These are phyloP conservation scores for Kwoniella mangroviensis DNA, from an alignment of 768 basidiomycete species.

Conservation along the genomic window DNA sequence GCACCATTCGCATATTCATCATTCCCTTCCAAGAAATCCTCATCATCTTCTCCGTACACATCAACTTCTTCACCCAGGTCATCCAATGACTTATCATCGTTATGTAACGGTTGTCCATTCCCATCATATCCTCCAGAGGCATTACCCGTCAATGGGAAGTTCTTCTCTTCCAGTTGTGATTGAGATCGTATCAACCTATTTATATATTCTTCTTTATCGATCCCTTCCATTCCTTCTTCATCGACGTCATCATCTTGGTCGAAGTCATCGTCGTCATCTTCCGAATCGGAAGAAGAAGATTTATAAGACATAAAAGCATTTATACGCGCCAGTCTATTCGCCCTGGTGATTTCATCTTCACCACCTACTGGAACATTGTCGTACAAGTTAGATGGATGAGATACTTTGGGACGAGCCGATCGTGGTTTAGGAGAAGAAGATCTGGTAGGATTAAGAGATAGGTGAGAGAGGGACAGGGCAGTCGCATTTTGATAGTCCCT, in stretches of 20 bases:
- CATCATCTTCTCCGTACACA: slow-evolving; percentile 46
- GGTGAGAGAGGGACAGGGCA: slow-evolving; percentile 25
- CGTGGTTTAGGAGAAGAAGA: slow-evolving; percentile 13
- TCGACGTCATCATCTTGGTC: slow-evolving; percentile 29
- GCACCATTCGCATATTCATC: slow-evolving; percentile 36
- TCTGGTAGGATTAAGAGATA: slow-evolving; percentile 31
- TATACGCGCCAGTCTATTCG: slow-evolving; percentile 35
- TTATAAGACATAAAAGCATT: slow-evolving; percentile 50
- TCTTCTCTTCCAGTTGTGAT: slow-evolving; percentile 24
- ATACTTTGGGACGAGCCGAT: not conserved
- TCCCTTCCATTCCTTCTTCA: not conserved
- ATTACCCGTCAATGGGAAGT: slow-evolving; percentile 16
- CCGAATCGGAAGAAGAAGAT: slow-evolving; percentile 12
- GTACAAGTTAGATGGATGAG: not conserved
- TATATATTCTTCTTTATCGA: slow-evolving; percentile 29
- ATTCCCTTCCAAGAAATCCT: slow-evolving; percentile 44
- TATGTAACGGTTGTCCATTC: slow-evolving; percentile 8
- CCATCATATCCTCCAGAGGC: slow-evolving; percentile 29
- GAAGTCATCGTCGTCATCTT: slow-evolving; percentile 30
- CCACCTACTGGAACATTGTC: not conserved
- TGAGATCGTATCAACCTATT: not conserved
- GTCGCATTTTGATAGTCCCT: slow-evolving; percentile 44
- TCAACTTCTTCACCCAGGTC: slow-evolving; percentile 43
- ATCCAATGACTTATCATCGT: not conserved
- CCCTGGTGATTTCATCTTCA: slow-evolving; percentile 43